These are phyloP conservation scores for Castanopsis chinensis DNA, from an alignment of 306 rosid species.

Conservation along the genomic window DNA sequence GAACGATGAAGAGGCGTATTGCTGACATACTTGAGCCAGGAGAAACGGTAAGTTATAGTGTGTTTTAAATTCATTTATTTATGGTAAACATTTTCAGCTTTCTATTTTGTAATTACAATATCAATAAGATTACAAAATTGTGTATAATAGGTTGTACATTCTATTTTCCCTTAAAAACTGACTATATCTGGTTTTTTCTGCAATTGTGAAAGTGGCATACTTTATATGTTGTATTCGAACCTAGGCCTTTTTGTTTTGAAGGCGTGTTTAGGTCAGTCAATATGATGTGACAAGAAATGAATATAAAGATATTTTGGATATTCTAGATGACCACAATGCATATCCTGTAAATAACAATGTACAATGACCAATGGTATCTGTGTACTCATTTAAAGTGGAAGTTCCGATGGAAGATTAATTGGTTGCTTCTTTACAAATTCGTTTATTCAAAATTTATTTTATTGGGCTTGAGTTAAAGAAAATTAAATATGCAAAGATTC, in stretches of 20 bases:
- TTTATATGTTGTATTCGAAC: not conserved
- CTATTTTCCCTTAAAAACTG: not conserved
- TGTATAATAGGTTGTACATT: not conserved
- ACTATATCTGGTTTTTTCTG: not conserved
- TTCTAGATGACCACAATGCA: not conserved
- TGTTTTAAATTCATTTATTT: slow-evolving; percentile 13
- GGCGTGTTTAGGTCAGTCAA: not conserved
- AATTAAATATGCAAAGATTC: too few species aligned
- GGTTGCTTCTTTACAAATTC: too few species aligned
- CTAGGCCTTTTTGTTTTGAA: not conserved
- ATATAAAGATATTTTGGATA: not conserved
- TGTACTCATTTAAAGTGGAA: not conserved
- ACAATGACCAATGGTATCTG: not conserved
- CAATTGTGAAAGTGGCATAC: not conserved
- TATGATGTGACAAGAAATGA: not conserved
- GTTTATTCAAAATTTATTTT: too few species aligned
- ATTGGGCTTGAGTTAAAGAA: too few species aligned
- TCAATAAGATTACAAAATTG: not conserved
- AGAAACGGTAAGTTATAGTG: slow-evolving; percentile 55
- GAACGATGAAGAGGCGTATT: slow-evolving; percentile 77
- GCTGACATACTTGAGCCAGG: slow-evolving; percentile 74
- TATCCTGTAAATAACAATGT: not conserved
- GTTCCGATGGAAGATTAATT: too few species aligned
- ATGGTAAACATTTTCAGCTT: not conserved
- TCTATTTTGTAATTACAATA: too few species aligned